phyloP scores from a whole-genome alignment of 148 eudicot genomes.

The Silene latifolia region DNA sequence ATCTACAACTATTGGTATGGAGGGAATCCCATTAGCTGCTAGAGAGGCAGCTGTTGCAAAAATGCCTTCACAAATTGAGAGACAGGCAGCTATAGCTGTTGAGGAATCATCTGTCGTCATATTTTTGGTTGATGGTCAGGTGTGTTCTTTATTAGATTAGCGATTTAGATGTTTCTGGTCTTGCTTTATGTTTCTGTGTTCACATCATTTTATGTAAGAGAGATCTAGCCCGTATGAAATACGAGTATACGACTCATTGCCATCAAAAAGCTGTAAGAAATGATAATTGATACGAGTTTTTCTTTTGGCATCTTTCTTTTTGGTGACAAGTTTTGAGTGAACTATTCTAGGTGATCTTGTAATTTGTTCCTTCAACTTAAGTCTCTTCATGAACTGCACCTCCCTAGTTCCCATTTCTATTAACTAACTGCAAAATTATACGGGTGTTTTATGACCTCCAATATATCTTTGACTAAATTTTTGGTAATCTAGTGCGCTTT shows the following conservation, averaged over 20 bases:
- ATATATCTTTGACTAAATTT: not conserved
- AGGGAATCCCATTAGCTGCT: constrained; percentile 83
- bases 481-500: not conserved
- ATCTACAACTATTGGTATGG: constrained; percentile 96
- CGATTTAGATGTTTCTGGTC: not conserved
- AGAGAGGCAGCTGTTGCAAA: constrained; percentile 95
- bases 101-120: constrained; percentile 91
- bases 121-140: constrained; percentile 99
- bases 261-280: not conserved
- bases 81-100: constrained; percentile 82
- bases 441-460: not conserved
- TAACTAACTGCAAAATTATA: no score
- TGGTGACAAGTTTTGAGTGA: not conserved
- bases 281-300: not conserved
- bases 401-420: no score
- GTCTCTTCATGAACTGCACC: no score
- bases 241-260: not conserved
- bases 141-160: constrained; percentile 24
- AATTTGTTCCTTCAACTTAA: no score
- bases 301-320: not conserved
- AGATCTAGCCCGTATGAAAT: not conserved
- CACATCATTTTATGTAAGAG: not conserved
- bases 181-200: not conserved
- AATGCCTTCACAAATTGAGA: constrained; percentile 97
- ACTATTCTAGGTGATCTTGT: no score